Conservation (phyloP, 163 green algal genomes). For the Coccomyxa subellipsoidea region DNA sequence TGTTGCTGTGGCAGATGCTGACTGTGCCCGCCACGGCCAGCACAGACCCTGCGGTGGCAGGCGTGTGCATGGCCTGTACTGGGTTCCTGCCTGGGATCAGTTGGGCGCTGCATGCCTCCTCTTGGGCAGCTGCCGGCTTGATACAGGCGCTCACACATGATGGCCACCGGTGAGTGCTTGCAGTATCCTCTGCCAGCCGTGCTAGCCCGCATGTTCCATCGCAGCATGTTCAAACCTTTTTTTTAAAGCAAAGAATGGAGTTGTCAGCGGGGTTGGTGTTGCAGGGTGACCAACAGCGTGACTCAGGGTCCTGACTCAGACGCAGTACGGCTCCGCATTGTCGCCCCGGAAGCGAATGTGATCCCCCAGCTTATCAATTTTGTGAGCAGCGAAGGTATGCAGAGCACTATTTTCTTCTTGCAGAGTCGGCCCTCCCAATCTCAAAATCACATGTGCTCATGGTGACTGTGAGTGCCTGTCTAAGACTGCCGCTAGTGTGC, state of each 20-base stretch:
- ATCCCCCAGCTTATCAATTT: background rate
- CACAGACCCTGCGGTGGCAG: background rate
- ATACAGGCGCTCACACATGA: background rate
- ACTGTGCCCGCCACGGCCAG: background rate
- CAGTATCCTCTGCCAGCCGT: no score
- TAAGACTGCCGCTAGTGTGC: background rate
- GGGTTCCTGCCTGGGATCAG: background rate
- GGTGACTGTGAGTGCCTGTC: no score
- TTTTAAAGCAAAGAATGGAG: no score
- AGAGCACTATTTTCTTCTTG: background rate
- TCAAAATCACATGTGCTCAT: background rate
- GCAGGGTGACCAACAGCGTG: constrained; percentile 3
- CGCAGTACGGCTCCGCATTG: background rate
- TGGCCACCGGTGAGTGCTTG: background rate
- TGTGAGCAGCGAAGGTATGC: background rate
- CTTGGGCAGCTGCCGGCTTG: background rate
- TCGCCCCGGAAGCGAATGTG: background rate
- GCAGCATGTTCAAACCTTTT: no score
- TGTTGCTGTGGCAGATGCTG: background rate
- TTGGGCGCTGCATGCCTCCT: background rate
- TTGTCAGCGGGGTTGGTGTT: background rate
- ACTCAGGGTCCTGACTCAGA: background rate
- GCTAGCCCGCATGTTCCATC: no score
- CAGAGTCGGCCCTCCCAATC: background rate
- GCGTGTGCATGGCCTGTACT: background rate